These are phyloP conservation scores for Fusarium sororula DNA, from an alignment of 2,329 filamentous ascomycete genomes.

Conservation along the genomic window DNA sequence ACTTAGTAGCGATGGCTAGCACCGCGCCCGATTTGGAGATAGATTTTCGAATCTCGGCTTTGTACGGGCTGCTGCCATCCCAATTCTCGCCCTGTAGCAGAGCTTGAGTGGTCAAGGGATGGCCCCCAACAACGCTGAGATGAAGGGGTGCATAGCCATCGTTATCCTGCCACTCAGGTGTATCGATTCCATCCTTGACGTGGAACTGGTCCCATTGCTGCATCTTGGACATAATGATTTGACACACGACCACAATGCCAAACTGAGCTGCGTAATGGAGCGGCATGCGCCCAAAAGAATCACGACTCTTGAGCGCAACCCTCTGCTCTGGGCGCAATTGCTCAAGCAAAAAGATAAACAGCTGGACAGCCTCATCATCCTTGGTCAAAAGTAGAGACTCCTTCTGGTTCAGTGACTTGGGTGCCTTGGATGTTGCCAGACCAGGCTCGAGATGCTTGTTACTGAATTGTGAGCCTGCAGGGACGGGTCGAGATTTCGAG, in stretches of 20 bases:
- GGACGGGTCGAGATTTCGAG: conserved; percentile 60
- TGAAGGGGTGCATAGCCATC: conserved; percentile 93
- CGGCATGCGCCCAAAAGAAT: conserved; percentile 84
- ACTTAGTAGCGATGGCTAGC: conserved; percentile 85
- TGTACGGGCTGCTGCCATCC: conserved; percentile 70
- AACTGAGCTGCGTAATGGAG: conserved; percentile 96
- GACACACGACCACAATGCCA: conserved; percentile 89
- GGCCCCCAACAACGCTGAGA: conserved; percentile 89
- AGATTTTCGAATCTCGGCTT: conserved; percentile 71
- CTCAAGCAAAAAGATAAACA: conserved; percentile 72
- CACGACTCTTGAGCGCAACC: conserved; percentile 71
- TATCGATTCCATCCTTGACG: conserved; percentile 85
- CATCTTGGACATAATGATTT: conserved; percentile 88
- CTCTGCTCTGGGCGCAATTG: conserved; percentile 74
- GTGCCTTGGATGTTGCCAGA: conserved; percentile 68
- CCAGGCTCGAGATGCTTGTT: conserved; percentile 84
- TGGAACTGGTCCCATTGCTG: conserved; percentile 89
- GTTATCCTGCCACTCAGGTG: conserved; percentile 86
- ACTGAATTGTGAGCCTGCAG: conserved; percentile 63
- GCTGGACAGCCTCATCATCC: conserved; percentile 78
- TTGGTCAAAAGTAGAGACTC: conserved; percentile 73
- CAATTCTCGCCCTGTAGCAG: conserved; percentile 84
- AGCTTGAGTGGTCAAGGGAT: conserved; percentile 83
- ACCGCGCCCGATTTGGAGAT: conserved; percentile 88
- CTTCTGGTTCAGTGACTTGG: conserved; percentile 69